A percentile compares a stretch with the other conserved stretches of the same genome.
Evolutionary conservation across 2,329 filamentous ascomycete genomes (phyloP).

Genomic region (Cladosporium sp.): DNA sequence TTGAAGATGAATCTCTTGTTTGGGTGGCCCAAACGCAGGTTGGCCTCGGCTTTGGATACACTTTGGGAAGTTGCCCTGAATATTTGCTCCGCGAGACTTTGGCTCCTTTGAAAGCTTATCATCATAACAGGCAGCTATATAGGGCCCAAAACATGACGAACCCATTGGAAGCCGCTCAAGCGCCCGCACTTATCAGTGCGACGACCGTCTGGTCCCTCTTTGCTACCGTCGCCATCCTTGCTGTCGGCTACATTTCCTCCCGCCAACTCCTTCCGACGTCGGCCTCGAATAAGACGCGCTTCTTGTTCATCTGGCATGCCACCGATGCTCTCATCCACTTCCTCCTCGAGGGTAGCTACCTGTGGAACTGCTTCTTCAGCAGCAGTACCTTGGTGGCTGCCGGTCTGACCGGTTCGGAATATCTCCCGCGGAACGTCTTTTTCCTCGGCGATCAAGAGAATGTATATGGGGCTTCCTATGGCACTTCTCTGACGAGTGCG

Average conservation of each 20-base stretch:
- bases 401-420: conserved; percentile 36
- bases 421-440: conserved; percentile 50
- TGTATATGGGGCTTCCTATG: conserved; percentile 62
- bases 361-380: conserved; percentile 91
- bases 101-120: conserved; percentile 1
- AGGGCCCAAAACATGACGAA: not conserved
- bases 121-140: not conserved
- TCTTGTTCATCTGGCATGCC: conserved; percentile 91
- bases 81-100: not conserved
- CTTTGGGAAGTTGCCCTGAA: not conserved
- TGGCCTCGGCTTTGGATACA: not conserved
- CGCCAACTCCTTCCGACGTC: conserved; percentile 53
- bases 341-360: conserved; percentile 84
- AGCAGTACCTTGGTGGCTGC: conserved; percentile 47
- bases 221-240: conserved; percentile 56
- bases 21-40: not conserved
- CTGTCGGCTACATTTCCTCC: conserved; percentile 53
- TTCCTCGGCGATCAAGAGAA: conserved; percentile 57
- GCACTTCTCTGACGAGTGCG: conserved; percentile 52
- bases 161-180: conserved; percentile 12
- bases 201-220: conserved; percentile 58
- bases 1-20: not conserved
- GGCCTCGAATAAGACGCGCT: conserved; percentile 60
- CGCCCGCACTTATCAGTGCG: conserved; percentile 40
- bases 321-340: conserved; percentile 93